Base-by-base conservation (phyloP, 345 rosid genomes). In the Garcia nutans region DNA sequence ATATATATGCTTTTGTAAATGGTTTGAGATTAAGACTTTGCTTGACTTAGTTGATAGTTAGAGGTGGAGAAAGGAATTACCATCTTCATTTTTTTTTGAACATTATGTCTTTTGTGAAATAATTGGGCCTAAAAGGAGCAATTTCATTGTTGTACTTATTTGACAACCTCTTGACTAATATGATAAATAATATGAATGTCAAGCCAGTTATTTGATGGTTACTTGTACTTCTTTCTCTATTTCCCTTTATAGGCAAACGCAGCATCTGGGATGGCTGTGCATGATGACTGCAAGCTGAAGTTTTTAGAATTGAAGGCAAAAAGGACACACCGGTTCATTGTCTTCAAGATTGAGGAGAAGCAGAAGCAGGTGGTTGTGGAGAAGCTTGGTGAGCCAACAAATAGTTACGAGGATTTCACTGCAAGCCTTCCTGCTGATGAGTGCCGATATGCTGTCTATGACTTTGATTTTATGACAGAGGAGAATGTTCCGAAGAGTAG, bases 221-320 rank as follows among this genome's bases (percentile, higher is more conserved):
- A 5, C 10, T 49, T 26, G 9, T 67, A 72, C 52, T 68, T 23
- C 28, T 65, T 63, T 23, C 28, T 65, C 58, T 20, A 9, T 26
- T 65, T 6, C 7, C 11, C 44, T 78, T 65, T 65, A 45, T 75
- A 90, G 92, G 90, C 90, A 23, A 90, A 90, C 3, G 89, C 91
- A 2, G 89, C 89, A 9, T 90, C 92, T 11, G 94, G 94, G 22
- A 88, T 90, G 86, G 91, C 91, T 62, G 94, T 90, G 75, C 85
- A 90, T 54, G 93, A 88, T 79, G 93, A 88, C 54, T 90, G 93
- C 90, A 90, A 90, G 85, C 85, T 90, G 81, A 90, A 74, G 71
- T 88, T 90, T 63, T 75, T 88, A 65, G 89, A 90, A 50, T 73
- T 90, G 86, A 90, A 90, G 83, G 84, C 93, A 0, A 90, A 88